A percentile compares a stretch with the other conserved stretches of the same genome.
phyloP scores from a whole-genome alignment of 2,329 filamentous ascomycete genomes.

The Neopestalotiopsis sp. region DNA sequence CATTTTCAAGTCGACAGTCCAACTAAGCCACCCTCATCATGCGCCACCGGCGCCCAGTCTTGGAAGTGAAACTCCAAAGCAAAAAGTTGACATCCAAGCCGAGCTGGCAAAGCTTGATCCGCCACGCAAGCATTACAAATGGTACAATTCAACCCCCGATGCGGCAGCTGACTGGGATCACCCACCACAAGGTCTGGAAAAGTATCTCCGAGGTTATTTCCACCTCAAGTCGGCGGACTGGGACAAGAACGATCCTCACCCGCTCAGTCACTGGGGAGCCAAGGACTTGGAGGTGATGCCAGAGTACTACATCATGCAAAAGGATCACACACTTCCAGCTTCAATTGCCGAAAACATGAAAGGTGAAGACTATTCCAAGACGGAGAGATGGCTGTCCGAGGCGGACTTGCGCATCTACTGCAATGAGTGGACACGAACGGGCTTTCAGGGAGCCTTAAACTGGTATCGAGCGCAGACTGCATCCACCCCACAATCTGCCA shows the following conservation, averaged over 20 bases:
- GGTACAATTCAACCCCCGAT: conserved; percentile 61
- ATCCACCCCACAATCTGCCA: conserved; percentile 44
- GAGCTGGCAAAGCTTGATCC: conserved; percentile 58
- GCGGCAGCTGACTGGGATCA: conserved; percentile 54
- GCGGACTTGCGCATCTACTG: conserved; percentile 65
- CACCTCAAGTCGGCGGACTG: conserved; percentile 71
- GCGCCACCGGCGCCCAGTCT: conserved; percentile 55
- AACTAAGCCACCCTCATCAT: conserved; percentile 71
- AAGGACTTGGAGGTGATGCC: conserved; percentile 64
- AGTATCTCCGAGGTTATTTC: conserved; percentile 70
- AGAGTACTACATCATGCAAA: conserved; percentile 72
- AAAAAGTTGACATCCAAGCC: conserved; percentile 54
- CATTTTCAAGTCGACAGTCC: conserved; percentile 64
- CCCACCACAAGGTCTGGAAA: conserved; percentile 47
- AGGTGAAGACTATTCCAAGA: conserved; percentile 48
- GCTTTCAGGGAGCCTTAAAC: conserved; percentile 70
- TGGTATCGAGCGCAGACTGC: conserved; percentile 69
- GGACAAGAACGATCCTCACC: conserved; percentile 57
- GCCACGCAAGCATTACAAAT: conserved; percentile 74
- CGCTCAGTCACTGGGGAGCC: conserved; percentile 62
- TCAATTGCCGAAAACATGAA: conserved; percentile 61
- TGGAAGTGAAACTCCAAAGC: conserved; percentile 23
- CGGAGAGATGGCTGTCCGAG: conserved; percentile 61
- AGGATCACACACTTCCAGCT: conserved; percentile 62
- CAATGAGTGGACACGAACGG: conserved; percentile 63